Percentiles rank a stretch among this genome's conserved stretches.
Evolutionary conservation across 2,329 filamentous ascomycete species (phyloP).

Genomic region (Teratosphaeriaceae sp.): DNA sequence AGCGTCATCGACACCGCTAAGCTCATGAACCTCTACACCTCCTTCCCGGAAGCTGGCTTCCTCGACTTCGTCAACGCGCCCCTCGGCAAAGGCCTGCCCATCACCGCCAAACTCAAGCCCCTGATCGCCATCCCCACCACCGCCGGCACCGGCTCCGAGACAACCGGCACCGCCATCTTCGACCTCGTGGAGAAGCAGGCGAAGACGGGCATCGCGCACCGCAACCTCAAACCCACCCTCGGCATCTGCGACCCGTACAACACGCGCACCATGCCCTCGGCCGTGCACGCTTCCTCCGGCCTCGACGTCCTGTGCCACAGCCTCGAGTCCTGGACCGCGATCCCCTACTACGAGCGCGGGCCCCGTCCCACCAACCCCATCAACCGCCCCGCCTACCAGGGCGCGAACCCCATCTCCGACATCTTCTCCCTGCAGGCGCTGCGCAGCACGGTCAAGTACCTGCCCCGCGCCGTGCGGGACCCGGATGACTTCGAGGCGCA

Average conservation of each 20-base stretch:
- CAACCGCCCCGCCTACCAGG: slow-evolving; percentile 87
- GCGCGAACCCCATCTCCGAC: slow-evolving; percentile 94
- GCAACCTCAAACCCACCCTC: slow-evolving; percentile 89
- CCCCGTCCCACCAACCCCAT: slow-evolving; percentile 87
- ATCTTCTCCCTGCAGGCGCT: slow-evolving; percentile 91
- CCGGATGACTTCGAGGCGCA: slow-evolving; percentile 91
- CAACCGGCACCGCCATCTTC: slow-evolving; percentile 96
- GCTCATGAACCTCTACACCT: slow-evolving; percentile 93
- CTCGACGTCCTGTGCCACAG: slow-evolving; percentile 94
- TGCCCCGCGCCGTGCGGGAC: slow-evolving; percentile 78
- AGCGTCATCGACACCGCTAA: slow-evolving; percentile 98
- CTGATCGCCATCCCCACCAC: slow-evolving; percentile 81
- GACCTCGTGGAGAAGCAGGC: slow-evolving; percentile 83
- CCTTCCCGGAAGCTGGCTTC: slow-evolving; percentile 87
- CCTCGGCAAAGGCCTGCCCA: slow-evolving; percentile 73
- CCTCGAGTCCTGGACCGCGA: slow-evolving; percentile 95
- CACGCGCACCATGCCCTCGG: slow-evolving; percentile 90
- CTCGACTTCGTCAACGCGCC: slow-evolving; percentile 97
- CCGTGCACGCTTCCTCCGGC: slow-evolving; percentile 85
- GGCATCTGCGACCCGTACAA: slow-evolving; percentile 84
- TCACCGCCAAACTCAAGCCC: slow-evolving; percentile 63
- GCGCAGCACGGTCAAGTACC: slow-evolving; percentile 78
- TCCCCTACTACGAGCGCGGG: slow-evolving; percentile 80
- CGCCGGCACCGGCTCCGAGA: slow-evolving; percentile 84
- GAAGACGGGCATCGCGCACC: slow-evolving; percentile 93